These are phyloP conservation scores for Logfia minima DNA, from an alignment of 129 eudicot species.

Conservation along the genomic window DNA sequence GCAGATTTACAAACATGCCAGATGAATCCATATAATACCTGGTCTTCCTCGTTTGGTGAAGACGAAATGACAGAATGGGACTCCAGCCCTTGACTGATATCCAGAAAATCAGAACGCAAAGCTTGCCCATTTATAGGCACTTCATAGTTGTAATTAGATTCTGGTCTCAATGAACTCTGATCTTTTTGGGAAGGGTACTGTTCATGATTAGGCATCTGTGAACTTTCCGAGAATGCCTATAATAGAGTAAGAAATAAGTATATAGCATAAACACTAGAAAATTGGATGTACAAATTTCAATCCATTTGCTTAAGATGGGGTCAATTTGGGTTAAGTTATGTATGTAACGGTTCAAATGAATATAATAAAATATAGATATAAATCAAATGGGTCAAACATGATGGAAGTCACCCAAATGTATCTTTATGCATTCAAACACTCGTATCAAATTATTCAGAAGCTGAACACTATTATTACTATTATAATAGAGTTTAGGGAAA, in stretches of 20 bases:
- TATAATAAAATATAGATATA: not conserved
- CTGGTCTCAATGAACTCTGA: conserved; percentile 45
- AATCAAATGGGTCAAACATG: not conserved
- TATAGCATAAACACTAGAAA: conserved; percentile 5
- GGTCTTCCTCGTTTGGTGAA: conserved; percentile 51
- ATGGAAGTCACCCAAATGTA: not conserved
- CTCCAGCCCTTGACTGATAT: conserved; percentile 50
- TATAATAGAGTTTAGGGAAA: not conserved
- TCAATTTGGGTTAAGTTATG: not conserved
- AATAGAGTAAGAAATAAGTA: conserved; percentile 4
- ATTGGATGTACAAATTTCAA: not conserved
- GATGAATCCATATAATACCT: conserved; percentile 35
- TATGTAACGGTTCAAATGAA: not conserved
- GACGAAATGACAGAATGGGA: conserved; percentile 39
- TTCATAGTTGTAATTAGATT: conserved; percentile 53
- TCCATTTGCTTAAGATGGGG: not conserved
- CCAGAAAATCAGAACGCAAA: conserved; percentile 44
- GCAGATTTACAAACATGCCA: conserved; percentile 2
- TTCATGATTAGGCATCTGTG: conserved; percentile 44
- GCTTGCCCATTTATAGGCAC: conserved; percentile 63
- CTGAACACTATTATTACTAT: not conserved
- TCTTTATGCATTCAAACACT: not conserved
- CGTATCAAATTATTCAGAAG: not conserved
- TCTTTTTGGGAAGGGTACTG: conserved; percentile 59
- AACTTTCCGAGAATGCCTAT: conserved; percentile 62